Evolutionary conservation across 306 rosid species (phyloP), one percentile per base, ranked within the genome.

Genomic region (Begonia loranthoides): DNA sequence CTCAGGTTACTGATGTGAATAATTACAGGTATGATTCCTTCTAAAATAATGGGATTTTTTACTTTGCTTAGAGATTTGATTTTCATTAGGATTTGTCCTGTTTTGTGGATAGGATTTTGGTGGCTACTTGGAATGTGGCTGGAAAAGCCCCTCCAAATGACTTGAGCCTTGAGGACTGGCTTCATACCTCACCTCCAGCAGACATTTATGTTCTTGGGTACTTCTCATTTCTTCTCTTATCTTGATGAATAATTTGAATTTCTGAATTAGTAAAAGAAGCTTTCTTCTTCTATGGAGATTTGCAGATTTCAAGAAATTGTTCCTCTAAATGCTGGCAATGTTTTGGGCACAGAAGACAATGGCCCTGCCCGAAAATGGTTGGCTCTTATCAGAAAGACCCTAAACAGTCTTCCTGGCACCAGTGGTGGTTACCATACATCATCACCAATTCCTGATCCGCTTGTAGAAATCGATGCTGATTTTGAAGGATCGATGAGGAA

Each of bases 301-400:
- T 51, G 63, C 78, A 92, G 99, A 76, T 92, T 92, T 75, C 99
- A 92, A 71, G 99, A 92, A 78, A 83, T 92, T 60, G 99, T 92
- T 43, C 99, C 99, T 58, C 77, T 92, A 62, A 92, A 92, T 81
- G 99, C 99, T 46, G 99, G 99, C 21, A 92, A 92, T 60, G 96
- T 92, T 63, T 71, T 92, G 73, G 99, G 99, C 9, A 78, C 99
- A 43, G 99, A 92, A 83, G 99, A 92, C 69, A 92, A 80, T 50
- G 99, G 75, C 50, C 99, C 99, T 4, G 96, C 99, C n/a, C 72
- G 87, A 60, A 92, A 92, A 65, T 92, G 99, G 99, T 50, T 92
- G 38, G 79, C 94, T 55, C 86, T 92, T 56, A 87, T 86, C 39
- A 67, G 99, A 63, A 83, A 78, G 75, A 83, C 96, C 56, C 67